Conservation (phyloP, 2,329 filamentous ascomycete genomes). For the Phialophora verrucosa region DNA sequence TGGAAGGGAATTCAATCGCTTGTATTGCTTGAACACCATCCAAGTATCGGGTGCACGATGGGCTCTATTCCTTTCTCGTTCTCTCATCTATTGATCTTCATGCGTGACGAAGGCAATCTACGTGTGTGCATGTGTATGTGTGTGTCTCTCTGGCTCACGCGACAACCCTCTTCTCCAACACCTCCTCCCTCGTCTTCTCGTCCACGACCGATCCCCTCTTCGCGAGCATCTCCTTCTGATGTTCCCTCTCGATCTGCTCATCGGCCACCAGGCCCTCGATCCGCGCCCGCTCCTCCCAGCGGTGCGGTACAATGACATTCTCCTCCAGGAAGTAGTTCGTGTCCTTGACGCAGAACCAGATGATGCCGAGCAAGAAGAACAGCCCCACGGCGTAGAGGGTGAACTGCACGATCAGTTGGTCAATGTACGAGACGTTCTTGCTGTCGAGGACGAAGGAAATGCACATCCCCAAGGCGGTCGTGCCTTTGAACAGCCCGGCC, state of each 20-base stretch:
- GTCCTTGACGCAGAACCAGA: conserved; percentile 31
- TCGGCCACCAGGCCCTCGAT: conserved; percentile 30
- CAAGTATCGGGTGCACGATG: too few relatives aligned
- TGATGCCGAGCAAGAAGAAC: conserved; percentile 28
- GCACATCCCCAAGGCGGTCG: conserved; percentile 35
- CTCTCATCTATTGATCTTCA: too few relatives aligned
- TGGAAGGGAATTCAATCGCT: background rate
- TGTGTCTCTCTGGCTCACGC: background rate
- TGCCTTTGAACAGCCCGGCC: conserved; percentile 36
- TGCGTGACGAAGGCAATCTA: background rate
- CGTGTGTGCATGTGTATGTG: background rate
- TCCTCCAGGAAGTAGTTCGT: conserved; percentile 40
- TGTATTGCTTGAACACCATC: too few relatives aligned
- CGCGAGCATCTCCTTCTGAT: conserved; percentile 31
- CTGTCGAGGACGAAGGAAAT: conserved; percentile 38
- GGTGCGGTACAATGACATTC: conserved; percentile 37
- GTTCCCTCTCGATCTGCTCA: conserved; percentile 28
- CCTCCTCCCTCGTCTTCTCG: conserved; percentile 15
- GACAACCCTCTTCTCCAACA: conserved; percentile 21
- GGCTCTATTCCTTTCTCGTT: background rate
- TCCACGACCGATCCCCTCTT: conserved; percentile 14
- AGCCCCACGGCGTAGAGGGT: conserved; percentile 33
- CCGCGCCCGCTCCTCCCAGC: conserved; percentile 29
- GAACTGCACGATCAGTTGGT: conserved; percentile 37
- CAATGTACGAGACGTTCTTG: conserved; percentile 33